Evolutionary conservation across 176 grass and related monocot species (phyloP).

Genomic region (Paspalum notatum): DNA sequence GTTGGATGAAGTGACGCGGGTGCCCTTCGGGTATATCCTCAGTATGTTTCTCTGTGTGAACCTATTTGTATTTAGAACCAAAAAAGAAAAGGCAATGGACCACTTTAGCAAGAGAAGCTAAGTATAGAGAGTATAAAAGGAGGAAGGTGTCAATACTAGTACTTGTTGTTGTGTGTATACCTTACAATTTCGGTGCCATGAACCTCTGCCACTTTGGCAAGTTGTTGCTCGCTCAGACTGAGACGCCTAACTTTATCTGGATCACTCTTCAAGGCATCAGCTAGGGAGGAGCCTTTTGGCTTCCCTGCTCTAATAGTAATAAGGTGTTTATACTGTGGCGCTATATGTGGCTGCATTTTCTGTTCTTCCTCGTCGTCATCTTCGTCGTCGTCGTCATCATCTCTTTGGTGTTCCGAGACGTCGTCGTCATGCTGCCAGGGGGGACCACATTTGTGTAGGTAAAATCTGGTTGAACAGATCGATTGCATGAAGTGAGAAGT

Average conservation of each 20-base stretch:
- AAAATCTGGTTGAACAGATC: constrained; percentile 7
- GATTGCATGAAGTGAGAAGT: background rate
- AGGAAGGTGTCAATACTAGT: background rate
- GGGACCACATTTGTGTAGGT: background rate
- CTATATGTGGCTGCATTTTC: constrained; percentile 39
- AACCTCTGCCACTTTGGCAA: constrained; percentile 64
- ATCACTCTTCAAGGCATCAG: constrained; percentile 75
- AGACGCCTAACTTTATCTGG: constrained; percentile 79
- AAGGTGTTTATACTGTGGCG: constrained; percentile 71
- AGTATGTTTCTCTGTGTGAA: constrained; percentile 92
- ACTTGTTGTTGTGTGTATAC: constrained; percentile 37
- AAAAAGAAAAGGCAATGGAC: constrained; percentile 9
- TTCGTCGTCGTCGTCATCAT: constrained; percentile 11
- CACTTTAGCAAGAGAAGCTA: constrained; percentile 28
- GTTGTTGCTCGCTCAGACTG: constrained; percentile 90
- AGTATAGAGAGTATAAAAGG: background rate
- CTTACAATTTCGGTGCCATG: constrained; percentile 76
- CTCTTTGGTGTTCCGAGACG: constrained; percentile 27
- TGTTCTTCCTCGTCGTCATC: constrained; percentile 46
- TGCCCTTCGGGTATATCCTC: constrained; percentile 88
- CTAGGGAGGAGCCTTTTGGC: constrained; percentile 66
- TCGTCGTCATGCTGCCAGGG: constrained; percentile 43
- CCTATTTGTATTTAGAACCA: constrained; percentile 51
- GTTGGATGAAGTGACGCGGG: constrained; percentile 84
- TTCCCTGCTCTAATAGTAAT: constrained; percentile 93